These are phyloP conservation scores for Boeremia lycopersici DNA, from an alignment of 2,329 filamentous ascomycete species.

Conservation along the genomic window DNA sequence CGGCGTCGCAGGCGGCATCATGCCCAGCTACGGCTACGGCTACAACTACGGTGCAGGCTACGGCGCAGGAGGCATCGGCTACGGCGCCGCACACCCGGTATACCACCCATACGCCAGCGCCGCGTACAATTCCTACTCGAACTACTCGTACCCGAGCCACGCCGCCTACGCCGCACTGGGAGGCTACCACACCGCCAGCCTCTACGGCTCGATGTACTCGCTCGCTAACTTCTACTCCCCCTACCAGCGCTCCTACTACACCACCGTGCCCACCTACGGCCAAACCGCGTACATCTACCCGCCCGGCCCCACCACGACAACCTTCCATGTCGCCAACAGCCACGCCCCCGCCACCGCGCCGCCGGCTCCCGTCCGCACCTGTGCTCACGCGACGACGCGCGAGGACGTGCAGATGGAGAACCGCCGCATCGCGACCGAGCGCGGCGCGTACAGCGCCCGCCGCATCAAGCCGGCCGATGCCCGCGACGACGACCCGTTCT, in stretches of 20 bases:
- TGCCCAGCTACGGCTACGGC: conserved; percentile 21
- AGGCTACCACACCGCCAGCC: conserved; percentile 32
- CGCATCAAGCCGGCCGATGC: conserved; percentile 43
- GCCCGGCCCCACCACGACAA: conserved; percentile 25
- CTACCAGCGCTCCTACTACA: conserved; percentile 43
- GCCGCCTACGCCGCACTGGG: conserved; percentile 24
- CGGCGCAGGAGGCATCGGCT: neutral
- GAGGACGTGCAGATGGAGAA: conserved; percentile 40
- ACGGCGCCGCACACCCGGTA: conserved; percentile 23
- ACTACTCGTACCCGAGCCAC: conserved; percentile 17
- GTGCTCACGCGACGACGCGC: conserved; percentile 20
- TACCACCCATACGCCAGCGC: conserved; percentile 27
- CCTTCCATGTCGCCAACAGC: conserved; percentile 33
- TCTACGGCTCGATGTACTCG: conserved; percentile 37
- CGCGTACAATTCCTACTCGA: conserved; percentile 17
- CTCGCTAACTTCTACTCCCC: conserved; percentile 45
- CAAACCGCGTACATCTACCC: conserved; percentile 35
- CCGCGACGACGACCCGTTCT: conserved; percentile 43
- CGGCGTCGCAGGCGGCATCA: conserved; percentile 26
- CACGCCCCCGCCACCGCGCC: conserved; percentile 18
- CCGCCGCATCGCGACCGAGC: conserved; percentile 37
- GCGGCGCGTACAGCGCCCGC: conserved; percentile 39
- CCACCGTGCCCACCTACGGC: conserved; percentile 27
- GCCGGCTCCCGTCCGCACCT: conserved; percentile 18
- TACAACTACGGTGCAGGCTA: conserved; percentile 13